phyloP scores from a whole-genome alignment of 2,329 filamentous ascomycete genomes.

The Pestalotiopsis sp. region DNA sequence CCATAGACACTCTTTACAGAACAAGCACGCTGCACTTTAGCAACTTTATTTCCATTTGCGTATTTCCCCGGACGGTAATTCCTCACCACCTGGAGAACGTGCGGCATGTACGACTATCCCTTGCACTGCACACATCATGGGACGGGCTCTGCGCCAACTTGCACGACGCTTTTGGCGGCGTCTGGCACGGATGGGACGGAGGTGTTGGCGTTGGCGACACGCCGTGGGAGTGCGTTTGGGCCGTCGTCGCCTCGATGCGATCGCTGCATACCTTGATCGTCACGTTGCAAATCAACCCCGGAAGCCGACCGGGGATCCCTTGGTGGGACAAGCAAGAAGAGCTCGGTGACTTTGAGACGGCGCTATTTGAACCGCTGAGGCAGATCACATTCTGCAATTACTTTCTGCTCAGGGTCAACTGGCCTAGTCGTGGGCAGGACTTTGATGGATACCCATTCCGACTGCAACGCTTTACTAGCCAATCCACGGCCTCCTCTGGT shows the following conservation, averaged over 20 bases:
- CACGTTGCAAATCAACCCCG: neutral
- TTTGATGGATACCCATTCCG: neutral
- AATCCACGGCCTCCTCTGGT: neutral
- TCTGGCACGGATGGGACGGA: slow-evolving; percentile 8
- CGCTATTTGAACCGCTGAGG: neutral
- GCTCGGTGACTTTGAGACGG: neutral
- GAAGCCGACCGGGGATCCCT: too few species aligned
- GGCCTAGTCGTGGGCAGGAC: neutral
- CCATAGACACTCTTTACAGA: slow-evolving; percentile 3
- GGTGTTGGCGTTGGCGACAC: neutral
- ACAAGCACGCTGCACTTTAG: slow-evolving; percentile 4
- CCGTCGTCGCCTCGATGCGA: neutral
- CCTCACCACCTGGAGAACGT: slow-evolving; percentile 4
- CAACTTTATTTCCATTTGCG: slow-evolving; percentile 6
- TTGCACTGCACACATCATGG: neutral
- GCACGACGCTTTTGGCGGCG: slow-evolving; percentile 7
- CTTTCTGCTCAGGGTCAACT: slow-evolving; percentile 6
- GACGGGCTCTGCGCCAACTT: neutral
- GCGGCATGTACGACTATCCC: slow-evolving; percentile 7
- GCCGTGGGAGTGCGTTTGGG: slow-evolving; percentile 8
- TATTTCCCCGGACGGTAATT: slow-evolving; percentile 4
- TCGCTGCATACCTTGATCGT: slow-evolving; percentile 10
- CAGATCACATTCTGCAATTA: slow-evolving; percentile 2
- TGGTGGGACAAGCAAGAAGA: neutral
- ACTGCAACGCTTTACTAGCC: neutral